Evolutionary conservation across 257 asterid genomes (phyloP), one percentile per base, ranked within the genome.

Genomic region (Scutellaria minor): DNA sequence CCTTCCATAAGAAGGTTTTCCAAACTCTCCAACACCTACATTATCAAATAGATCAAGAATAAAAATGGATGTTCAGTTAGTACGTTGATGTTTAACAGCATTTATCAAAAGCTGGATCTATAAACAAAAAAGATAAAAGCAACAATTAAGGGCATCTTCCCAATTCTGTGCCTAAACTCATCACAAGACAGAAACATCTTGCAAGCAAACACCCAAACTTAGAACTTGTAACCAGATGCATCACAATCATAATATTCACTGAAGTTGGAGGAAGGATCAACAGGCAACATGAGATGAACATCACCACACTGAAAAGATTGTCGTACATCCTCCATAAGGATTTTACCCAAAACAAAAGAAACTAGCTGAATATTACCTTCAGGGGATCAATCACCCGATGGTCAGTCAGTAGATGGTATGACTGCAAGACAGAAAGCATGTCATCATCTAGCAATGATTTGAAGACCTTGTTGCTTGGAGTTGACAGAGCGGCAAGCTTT

Each of bases 401-500:
- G 53, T 85, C 89, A 65, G 78, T 73, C 73, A 75, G 82, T 70
- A 89, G 80, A 77, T 85, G 78, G 78, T 79, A 76, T 7, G 92
- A 81, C 72, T 75, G 75, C 77, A 95, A 64, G 63, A 89, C 80
- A 65, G 84, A 81, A 65, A 67, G 78, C 53, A 88, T 82, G 56
- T 85, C 95, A 57, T 83, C 84, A 37, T 87, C 99, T 77, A 95
- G 81, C 70, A 71, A 64, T 69, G 89, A 81, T 72, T 74, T 62
- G 42, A 81, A 68, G 46, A 84, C 72, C 64, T 81, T 85, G 64
- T 75, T 74, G 83, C 85, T 81, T 37, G 97, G 95, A 77, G 97
- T 85, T 63, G 98, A 87, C 53, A 85, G 82, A 72, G 86, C 82
- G 62, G 99, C 99, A 56, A 95, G 88, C 86, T 88, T 92, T 75